Conservation (phyloP, 441 rosid species). For the Sinapis alba region DNA sequence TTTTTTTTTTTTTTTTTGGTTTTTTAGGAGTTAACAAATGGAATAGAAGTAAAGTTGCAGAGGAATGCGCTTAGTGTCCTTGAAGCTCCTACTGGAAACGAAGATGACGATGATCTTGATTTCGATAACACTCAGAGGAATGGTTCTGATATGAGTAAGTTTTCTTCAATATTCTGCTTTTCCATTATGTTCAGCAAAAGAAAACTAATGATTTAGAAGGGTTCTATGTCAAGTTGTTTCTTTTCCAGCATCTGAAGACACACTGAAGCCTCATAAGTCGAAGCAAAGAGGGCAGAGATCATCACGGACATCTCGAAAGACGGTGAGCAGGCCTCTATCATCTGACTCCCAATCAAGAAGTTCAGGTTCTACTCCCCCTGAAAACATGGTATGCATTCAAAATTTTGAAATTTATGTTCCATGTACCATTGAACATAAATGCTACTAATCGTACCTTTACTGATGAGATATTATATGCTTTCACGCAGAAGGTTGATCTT, state of each 20-base stretch:
- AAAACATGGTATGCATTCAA: slow-evolving; percentile 58
- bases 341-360: slow-evolving; percentile 85
- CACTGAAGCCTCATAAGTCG: slow-evolving; percentile 84
- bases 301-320: slow-evolving; percentile 78
- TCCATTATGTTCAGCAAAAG: neutral
- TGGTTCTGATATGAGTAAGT: slow-evolving; percentile 81
- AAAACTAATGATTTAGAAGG: too few species aligned
- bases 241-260: slow-evolving; percentile 86
- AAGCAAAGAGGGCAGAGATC: slow-evolving; percentile 74
- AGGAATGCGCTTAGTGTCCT: slow-evolving; percentile 96
- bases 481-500: slow-evolving; percentile 75
- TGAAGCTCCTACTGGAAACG: slow-evolving; percentile 91
- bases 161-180: neutral
- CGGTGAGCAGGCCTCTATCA: slow-evolving; percentile 72
- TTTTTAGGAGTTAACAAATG: slow-evolving; percentile 90
- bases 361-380: slow-evolving; percentile 66
- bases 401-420: neutral
- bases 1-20: too few species aligned
- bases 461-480: neutral
- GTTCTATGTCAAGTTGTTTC: slow-evolving; percentile 44
- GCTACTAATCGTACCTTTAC: neutral
- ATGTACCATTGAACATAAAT: neutral
- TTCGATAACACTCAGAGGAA: slow-evolving; percentile 64
- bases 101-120: slow-evolving; percentile 67
- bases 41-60: slow-evolving; percentile 94